A percentile compares a stretch with the other conserved stretches of the same genome.
Conservation (phyloP, 768 basidiomycete species). For the Plicaturopsis crispa region DNA sequence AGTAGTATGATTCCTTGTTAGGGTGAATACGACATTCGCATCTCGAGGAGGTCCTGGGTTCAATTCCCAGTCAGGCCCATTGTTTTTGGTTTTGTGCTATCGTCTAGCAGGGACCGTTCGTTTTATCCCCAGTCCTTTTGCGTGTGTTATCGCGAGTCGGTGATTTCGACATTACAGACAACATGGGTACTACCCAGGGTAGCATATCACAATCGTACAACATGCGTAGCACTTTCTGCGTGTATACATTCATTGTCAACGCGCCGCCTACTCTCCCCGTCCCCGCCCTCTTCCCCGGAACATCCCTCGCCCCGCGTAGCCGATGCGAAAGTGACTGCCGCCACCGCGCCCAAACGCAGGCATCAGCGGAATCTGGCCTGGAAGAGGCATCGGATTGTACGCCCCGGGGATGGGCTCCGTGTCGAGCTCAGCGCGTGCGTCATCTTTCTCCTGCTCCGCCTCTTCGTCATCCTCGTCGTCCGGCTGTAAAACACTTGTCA, state of each 20-base stretch:
- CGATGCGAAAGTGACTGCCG: constrained; percentile 39
- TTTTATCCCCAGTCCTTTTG: too few species aligned
- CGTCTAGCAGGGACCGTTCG: too few species aligned
- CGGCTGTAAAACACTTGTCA: constrained; percentile 14
- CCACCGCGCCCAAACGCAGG: constrained; percentile 10
- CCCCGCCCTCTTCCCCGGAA: constrained; percentile 16
- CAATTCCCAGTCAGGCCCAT: constrained; percentile 54
- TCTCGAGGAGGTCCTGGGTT: constrained; percentile 54
- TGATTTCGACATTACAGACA: too few species aligned
- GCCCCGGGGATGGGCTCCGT: constrained; percentile 6
- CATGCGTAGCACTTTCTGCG: too few species aligned
- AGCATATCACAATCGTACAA: too few species aligned
- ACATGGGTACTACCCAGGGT: too few species aligned
- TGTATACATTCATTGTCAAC: too few species aligned
- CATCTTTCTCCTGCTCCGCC: constrained; percentile 28
- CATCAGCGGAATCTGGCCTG: constrained; percentile 24
- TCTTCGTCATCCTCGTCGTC: constrained; percentile 28
- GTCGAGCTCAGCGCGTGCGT: constrained; percentile 14
- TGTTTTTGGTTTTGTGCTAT: too few species aligned
- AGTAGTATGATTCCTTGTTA: constrained; percentile 51
- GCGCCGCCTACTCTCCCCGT: constrained; percentile 13
- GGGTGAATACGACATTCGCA: constrained; percentile 26
- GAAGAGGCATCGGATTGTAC: constrained; percentile 12
- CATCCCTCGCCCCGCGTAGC: constrained; percentile 49
- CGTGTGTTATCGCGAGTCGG: too few species aligned